Evolutionary conservation across 1,139 yeast genomes (phyloP).

Genomic region (Suhomyces guaymorum): DNA sequence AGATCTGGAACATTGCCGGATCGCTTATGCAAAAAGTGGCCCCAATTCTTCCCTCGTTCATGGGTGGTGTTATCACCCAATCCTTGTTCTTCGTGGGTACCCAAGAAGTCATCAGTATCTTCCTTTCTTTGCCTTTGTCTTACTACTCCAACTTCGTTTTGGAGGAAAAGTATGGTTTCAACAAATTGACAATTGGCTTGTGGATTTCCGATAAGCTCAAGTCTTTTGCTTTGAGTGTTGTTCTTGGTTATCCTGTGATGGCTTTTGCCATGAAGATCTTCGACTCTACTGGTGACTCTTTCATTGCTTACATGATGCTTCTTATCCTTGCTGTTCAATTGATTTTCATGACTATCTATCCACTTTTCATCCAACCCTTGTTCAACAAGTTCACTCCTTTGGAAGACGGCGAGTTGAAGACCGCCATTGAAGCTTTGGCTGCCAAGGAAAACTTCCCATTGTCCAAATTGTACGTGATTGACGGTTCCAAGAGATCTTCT

Average conservation of each 20-base stretch:
- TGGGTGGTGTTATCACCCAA: constrained; percentile 63
- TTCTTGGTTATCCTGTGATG: constrained; percentile 70
- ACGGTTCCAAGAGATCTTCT: constrained; percentile 92
- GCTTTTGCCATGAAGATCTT: constrained; percentile 79
- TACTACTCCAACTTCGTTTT: constrained; percentile 82
- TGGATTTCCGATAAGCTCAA: constrained; percentile 77
- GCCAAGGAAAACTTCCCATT: constrained; percentile 77
- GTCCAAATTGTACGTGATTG: constrained; percentile 80
- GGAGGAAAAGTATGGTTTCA: constrained; percentile 92
- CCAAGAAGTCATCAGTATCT: constrained; percentile 47
- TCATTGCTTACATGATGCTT: constrained; percentile 75
- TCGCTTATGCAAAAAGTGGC: constrained; percentile 32
- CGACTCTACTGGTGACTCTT: constrained; percentile 74
- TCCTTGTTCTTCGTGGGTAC: constrained; percentile 59
- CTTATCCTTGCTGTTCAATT: constrained; percentile 73
- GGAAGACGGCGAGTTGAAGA: constrained; percentile 85
- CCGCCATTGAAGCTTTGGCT: constrained; percentile 80
- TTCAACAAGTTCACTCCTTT: constrained; percentile 90
- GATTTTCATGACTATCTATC: constrained; percentile 69
- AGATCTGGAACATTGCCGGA: constrained; percentile 63
- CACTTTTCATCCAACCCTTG: constrained; percentile 84
- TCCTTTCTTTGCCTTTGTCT: constrained; percentile 64
- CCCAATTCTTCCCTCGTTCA: constrained; percentile 41
- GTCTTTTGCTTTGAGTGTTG: constrained; percentile 51
- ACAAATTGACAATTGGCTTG: constrained; percentile 70